phyloP scores from a whole-genome alignment of 345 rosid genomes.

The Populus euphratica region DNA sequence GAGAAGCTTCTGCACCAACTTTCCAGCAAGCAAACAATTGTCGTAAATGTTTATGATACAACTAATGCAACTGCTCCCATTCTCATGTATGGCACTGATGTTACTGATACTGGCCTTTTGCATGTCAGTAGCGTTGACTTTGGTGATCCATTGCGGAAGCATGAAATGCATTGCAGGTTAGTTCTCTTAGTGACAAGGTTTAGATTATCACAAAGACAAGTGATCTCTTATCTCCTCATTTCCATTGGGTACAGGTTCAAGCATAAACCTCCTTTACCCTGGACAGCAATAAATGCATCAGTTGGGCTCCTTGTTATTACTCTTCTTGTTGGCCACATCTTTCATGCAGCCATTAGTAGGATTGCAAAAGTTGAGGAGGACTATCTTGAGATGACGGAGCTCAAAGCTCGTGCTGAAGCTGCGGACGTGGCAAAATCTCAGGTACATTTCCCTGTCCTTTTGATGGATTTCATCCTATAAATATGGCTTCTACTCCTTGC shows the following conservation, averaged over 20 bases:
- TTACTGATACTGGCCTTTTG: conserved; percentile 56
- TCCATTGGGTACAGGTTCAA: conserved; percentile 55
- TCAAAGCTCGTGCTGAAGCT: conserved; percentile 93
- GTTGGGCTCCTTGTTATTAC: conserved; percentile 56
- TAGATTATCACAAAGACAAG: conserved; percentile 2
- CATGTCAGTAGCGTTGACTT: conserved; percentile 69
- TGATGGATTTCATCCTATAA: not conserved
- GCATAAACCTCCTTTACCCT: conserved; percentile 72
- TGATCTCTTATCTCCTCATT: conserved; percentile 15
- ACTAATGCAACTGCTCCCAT: conserved; percentile 63
- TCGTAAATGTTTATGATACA: conserved; percentile 86
- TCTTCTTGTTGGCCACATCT: conserved; percentile 72
- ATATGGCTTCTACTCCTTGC: not conserved
- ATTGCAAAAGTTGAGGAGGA: conserved; percentile 79
- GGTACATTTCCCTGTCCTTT: conserved; percentile 36
- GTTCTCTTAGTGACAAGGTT: conserved; percentile 8
- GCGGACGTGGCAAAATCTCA: conserved; percentile 98
- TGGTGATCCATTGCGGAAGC: conserved; percentile 88
- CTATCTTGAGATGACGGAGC: conserved; percentile 66
- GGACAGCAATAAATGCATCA: conserved; percentile 70
- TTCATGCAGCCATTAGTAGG: conserved; percentile 63
- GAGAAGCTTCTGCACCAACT: conserved; percentile 95
- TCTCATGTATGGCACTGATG: conserved; percentile 78
- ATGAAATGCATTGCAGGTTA: conserved; percentile 97
- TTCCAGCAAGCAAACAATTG: conserved; percentile 83